Percentiles rank a stretch among this genome's conserved stretches.
These are phyloP conservation scores for Penicillium sp. DNA, from an alignment of 2,329 filamentous ascomycete species.

Conservation along the genomic window DNA sequence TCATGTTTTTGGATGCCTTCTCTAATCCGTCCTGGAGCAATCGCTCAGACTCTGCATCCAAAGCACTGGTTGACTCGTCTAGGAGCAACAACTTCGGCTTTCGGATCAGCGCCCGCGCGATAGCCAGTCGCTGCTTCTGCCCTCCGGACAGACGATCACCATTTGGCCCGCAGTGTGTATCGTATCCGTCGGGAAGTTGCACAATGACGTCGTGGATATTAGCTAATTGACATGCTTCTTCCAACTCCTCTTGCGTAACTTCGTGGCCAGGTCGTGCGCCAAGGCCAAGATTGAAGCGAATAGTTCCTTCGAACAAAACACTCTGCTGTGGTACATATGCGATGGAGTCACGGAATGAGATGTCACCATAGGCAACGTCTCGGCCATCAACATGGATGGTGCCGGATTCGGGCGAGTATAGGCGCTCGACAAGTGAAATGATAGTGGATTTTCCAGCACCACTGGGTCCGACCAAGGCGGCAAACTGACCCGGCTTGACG, in stretches of 20 bases:
- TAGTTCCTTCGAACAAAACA: constrained; percentile 47
- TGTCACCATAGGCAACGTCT: constrained; percentile 43
- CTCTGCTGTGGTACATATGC: constrained; percentile 49
- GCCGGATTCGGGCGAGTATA: constrained; percentile 55
- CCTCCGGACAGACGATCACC: constrained; percentile 55
- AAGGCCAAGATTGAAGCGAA: constrained; percentile 47
- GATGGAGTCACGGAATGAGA: constrained; percentile 45
- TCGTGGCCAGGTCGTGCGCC: constrained; percentile 53
- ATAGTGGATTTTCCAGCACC: constrained; percentile 69
- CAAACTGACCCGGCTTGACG: constrained; percentile 46
- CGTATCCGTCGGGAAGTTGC: constrained; percentile 59
- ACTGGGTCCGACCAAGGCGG: constrained; percentile 64
- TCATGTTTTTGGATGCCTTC: constrained; percentile 30
- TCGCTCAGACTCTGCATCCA: constrained; percentile 55
- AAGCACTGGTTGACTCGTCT: constrained; percentile 59
- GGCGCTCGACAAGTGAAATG: constrained; percentile 56
- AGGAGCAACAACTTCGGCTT: constrained; percentile 56
- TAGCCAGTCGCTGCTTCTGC: constrained; percentile 59
- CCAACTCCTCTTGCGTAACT: constrained; percentile 56
- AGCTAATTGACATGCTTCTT: constrained; percentile 64
- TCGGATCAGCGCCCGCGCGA: constrained; percentile 57
- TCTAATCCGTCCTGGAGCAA: constrained; percentile 45
- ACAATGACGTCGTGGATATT: constrained; percentile 69
- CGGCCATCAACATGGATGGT: constrained; percentile 52
- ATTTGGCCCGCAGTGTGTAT: constrained; percentile 52